Conservation (phyloP, 139 green algal genomes). For the Chlamydomonas incerta region DNA sequence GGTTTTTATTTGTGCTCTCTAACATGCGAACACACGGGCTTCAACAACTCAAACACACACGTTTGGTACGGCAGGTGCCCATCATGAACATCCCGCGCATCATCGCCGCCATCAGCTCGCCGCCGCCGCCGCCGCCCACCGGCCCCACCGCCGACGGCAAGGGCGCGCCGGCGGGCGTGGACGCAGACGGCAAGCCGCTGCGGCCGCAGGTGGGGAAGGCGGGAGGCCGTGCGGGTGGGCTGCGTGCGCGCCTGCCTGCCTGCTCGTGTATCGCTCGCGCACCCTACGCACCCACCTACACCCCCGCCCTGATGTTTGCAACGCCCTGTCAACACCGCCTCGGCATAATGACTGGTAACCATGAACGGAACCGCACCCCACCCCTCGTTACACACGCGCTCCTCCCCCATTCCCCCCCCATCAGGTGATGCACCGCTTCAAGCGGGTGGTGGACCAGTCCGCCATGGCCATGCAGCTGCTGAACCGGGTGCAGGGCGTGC, state of each 20-base stretch:
- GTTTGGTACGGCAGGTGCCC: slow-evolving; percentile 29
- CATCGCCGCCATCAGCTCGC: slow-evolving; percentile 57
- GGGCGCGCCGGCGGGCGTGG: slow-evolving; percentile 2
- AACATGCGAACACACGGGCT: too few species aligned
- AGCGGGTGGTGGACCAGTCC: slow-evolving; percentile 57
- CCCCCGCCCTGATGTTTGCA: too few species aligned
- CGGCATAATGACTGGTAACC: too few species aligned
- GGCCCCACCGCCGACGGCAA: neutral
- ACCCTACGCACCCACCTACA: too few species aligned
- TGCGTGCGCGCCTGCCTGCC: too few species aligned
- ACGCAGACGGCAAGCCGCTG: slow-evolving; percentile 18
- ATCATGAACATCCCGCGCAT: slow-evolving; percentile 61
- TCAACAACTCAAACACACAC: too few species aligned
- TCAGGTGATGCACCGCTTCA: slow-evolving; percentile 58
- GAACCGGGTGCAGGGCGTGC: slow-evolving; percentile 44
- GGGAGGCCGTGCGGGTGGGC: too few species aligned
- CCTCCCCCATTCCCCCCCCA: neutral
- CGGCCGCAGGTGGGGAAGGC: slow-evolving; percentile 31
- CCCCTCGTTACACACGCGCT: neutral
- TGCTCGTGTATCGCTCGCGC: too few species aligned
- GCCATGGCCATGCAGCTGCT: slow-evolving; percentile 61
- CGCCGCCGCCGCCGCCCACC: slow-evolving; percentile 40
- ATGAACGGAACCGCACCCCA: too few species aligned
- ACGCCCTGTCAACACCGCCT: too few species aligned
- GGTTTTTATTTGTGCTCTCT: too few species aligned